Base-by-base conservation (phyloP, 2,329 filamentous ascomycete species). In the Dryadomyces quercivorus region DNA sequence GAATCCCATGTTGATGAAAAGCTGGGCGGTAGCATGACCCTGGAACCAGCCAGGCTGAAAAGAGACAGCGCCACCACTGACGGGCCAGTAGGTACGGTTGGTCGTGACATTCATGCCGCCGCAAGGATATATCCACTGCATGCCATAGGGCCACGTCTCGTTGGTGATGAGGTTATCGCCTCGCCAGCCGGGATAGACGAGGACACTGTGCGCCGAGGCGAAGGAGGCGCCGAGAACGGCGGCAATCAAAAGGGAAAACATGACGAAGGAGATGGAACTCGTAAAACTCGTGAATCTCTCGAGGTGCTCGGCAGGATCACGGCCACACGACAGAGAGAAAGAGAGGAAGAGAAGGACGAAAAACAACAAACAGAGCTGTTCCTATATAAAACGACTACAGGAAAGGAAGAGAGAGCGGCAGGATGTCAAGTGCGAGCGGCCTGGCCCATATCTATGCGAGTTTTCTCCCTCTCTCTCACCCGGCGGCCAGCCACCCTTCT, bases 21-120 rank as follows among this genome's bases (percentile, higher is more conserved):
- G 77, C 62, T 89, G 80, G 18, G 90, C 92, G 6, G 81, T 84
- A 40, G 79, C 69, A 68, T 97, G 93, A 59, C 93, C 93, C 56
- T 84, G 82, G 74, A 96, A 96, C 93, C 93, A 97, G 64, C 92
- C 93, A 0, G 93, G 93, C 66, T 97, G 92, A 63, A 96, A 78
- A 51, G 89, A 80, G 57, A 98, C 65, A n/a, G 90, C 89, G 58
- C 93, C 93, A 61, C 93, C 93, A 34, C 72, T 80, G 51, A 89
- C 77, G 16, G 93, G 91, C 93, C 93, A 97, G 72, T 85, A 88
- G 15, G 93, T 95, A 59, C 92, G 83, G 72, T 98, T 97, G 47
- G 70, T 76, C 0, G 88, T 86, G 42, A 81, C 78, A 49, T 75
- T 74, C 73, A 92, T 82, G 58, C 93, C 93, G 56, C 93, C 93